These are phyloP conservation scores for Termitomyces sp. DNA, from an alignment of 768 basidiomycete genomes.

Conservation along the genomic window DNA sequence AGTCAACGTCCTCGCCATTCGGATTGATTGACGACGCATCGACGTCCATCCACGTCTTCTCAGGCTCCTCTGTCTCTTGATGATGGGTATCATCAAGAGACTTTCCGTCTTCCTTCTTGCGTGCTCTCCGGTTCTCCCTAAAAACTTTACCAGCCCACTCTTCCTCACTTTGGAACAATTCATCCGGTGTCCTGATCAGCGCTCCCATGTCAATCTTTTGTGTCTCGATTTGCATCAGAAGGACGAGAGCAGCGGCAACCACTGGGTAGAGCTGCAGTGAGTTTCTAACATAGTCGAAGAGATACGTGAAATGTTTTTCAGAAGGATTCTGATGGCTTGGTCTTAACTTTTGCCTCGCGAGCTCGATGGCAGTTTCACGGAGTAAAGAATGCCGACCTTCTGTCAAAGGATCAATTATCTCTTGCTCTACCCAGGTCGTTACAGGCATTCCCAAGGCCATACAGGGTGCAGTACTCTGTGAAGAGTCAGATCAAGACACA, in stretches of 20 bases:
- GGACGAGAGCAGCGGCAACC: conserved; percentile 32
- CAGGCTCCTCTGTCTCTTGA: conserved; percentile 26
- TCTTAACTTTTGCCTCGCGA: conserved; percentile 13
- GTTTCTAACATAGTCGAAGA: conserved; percentile 30
- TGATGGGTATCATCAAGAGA: not conserved
- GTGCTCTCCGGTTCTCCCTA: conserved; percentile 24
- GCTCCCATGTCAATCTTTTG: conserved; percentile 52
- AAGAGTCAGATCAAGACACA: not conserved
- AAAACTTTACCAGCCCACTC: conserved; percentile 45
- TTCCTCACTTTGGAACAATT: conserved; percentile 44
- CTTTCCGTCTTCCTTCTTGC: conserved; percentile 9
- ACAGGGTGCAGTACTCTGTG: conserved; percentile 7
- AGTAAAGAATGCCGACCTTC: conserved; percentile 41
- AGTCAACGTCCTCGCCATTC: conserved; percentile 11
- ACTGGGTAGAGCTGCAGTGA: conserved; percentile 39
- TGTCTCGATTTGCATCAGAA: conserved; percentile 34
- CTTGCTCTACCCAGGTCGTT: conserved; percentile 34
- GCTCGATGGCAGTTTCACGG: conserved; percentile 32
- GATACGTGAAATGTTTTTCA: not conserved
- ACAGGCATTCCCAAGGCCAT: conserved; percentile 31
- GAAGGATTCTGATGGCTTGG: conserved; percentile 1
- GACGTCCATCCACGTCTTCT: conserved; percentile 27
- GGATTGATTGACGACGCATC: conserved; percentile 20
- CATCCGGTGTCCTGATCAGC: conserved; percentile 40
- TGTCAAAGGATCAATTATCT: conserved; percentile 42